phyloP scores from a whole-genome alignment of 2,329 filamentous ascomycete genomes.

The Camillea tinctor region DNA sequence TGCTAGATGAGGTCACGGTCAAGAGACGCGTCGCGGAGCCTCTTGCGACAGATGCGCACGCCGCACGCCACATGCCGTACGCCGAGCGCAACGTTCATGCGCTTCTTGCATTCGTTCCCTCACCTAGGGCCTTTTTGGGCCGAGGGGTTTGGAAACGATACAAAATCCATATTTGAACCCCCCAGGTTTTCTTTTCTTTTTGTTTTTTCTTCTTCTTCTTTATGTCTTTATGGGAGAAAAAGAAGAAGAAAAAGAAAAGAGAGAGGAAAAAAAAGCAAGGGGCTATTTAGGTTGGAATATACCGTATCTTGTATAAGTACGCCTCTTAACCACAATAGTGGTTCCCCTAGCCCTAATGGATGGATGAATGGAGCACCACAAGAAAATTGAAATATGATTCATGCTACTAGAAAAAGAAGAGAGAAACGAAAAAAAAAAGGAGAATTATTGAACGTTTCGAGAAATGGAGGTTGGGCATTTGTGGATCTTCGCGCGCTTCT shows the following conservation, averaged over 20 bases:
- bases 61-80: background rate
- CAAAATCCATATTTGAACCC: too few species aligned
- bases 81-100: background rate
- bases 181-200: too few species aligned
- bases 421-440: background rate
- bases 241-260: too few species aligned
- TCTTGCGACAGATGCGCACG: background rate
- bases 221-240: too few species aligned
- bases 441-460: background rate
- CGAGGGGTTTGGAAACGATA: too few species aligned
- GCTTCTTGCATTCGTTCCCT: background rate
- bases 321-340: too few species aligned
- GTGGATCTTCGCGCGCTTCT: background rate
- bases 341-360: too few species aligned
- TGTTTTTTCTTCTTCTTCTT: too few species aligned
- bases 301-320: too few species aligned
- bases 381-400: background rate
- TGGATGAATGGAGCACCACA: too few species aligned
- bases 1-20: background rate
- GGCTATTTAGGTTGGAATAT: too few species aligned
- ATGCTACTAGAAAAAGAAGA: background rate
- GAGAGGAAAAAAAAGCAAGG: too few species aligned
- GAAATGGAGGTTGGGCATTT: background rate
- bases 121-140: background rate
- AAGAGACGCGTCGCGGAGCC: background rate